Percentiles rank a stretch among this genome's conserved stretches.
These are phyloP conservation scores for Solanum tarapatanum DNA, from an alignment of 257 asterid genomes.

Conservation along the genomic window DNA sequence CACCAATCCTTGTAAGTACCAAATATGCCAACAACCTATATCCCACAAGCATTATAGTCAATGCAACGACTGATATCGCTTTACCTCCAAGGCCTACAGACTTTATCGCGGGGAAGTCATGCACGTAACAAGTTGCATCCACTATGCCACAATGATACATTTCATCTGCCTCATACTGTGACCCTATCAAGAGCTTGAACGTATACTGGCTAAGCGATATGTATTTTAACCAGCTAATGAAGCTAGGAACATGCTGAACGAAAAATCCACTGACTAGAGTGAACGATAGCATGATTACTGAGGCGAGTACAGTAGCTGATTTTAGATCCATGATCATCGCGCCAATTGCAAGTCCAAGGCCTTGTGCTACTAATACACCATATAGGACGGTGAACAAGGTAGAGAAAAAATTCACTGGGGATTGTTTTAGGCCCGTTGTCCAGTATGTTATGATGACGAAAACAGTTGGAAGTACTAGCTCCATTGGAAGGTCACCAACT, in stretches of 20 bases:
- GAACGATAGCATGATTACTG: conserved; percentile 50
- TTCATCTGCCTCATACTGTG: conserved; percentile 40
- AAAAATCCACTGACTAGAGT: conserved; percentile 55
- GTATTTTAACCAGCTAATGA: conserved; percentile 61
- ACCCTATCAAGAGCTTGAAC: conserved; percentile 38
- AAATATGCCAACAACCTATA: conserved; percentile 60
- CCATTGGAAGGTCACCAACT: conserved; percentile 73
- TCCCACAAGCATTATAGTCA: conserved; percentile 53
- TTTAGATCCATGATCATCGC: conserved; percentile 54
- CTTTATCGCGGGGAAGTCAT: conserved; percentile 45
- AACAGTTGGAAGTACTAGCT: conserved; percentile 57
- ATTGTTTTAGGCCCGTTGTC: conserved; percentile 61
- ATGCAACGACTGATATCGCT: conserved; percentile 15
- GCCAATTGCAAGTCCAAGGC: conserved; percentile 76
- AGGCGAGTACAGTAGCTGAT: conserved; percentile 46
- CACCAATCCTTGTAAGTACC: conserved; percentile 76
- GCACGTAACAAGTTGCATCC: conserved; percentile 27
- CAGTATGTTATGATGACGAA: conserved; percentile 51
- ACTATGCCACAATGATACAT: conserved; percentile 27
- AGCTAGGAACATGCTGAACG: conserved; percentile 50
- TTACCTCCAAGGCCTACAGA: conserved; percentile 39
- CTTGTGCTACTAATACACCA: conserved; percentile 45
- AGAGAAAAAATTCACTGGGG: conserved; percentile 26
- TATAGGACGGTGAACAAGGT: conserved; percentile 35
- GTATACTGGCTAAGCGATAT: conserved; percentile 46